Evolutionary conservation across 371 early-diverging fungal genomes (phyloP), one percentile per base, ranked within the genome.

Genomic region (Actinomortierella ambigua): DNA sequence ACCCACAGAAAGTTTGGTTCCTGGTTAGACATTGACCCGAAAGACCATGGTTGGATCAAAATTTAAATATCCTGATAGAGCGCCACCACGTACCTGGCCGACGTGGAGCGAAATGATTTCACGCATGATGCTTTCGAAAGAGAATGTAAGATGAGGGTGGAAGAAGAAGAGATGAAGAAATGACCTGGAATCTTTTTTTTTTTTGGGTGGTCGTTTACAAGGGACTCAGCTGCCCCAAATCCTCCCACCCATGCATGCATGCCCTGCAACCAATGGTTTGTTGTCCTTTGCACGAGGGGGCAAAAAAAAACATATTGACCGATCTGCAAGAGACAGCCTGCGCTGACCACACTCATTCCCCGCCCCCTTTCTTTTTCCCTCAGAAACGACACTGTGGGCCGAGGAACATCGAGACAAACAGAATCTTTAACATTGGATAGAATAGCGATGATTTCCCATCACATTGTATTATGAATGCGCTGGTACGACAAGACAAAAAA

Each of bases 61-160:
- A n/a, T n/a, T n/a, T n/a, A n/a, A n/a, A n/a, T n/a, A n/a, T n/a
- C n/a, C n/a, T n/a, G n/a, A n/a, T n/a, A n/a, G n/a, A n/a, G n/a
- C n/a, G n/a, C n/a, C n/a, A 17, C 23, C n/a, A 1, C 43, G 40
- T 57, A 57, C 57, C 55, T 76, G 67, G 41, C 65, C 64, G 57
- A 70, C 67, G 53, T 70, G 77, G 57, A 70, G 52, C 44, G 71
- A 76, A 55, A 70, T 65, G 55, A 69, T 61, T 59, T 65, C 67
- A 47, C 58, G 77, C 73, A 63, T 68, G 61, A 42, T 67, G 57
- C 41, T 15, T 39, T 64, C 22, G 18, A 15, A 22, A 51, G 40
- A 27, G 57, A 53, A 23, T 17, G 28, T 47, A 20, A 13, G 27
- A 42, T 23, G 41, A 22, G 50, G 34, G 17, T 20, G 13, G 34